Percentiles rank a stretch among this genome's conserved stretches.
These are phyloP conservation scores for Cladophialophora exuberans DNA, from an alignment of 2,329 filamentous ascomycete genomes.

Conservation along the genomic window DNA sequence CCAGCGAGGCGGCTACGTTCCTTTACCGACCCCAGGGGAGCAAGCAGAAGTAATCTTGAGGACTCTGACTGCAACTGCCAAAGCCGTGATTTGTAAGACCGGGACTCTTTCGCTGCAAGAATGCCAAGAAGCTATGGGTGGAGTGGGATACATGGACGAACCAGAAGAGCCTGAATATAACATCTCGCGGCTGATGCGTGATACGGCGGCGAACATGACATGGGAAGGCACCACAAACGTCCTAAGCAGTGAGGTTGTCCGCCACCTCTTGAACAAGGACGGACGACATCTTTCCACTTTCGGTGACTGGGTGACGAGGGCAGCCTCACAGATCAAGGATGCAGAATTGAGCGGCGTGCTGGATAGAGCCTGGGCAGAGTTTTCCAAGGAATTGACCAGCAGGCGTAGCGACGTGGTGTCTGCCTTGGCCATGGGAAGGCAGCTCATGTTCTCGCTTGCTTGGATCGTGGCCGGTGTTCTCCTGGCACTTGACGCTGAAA, in stretches of 20 bases:
- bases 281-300: conserved; percentile 35
- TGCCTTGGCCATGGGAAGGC: conserved; percentile 36
- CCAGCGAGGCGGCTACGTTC: conserved; percentile 14
- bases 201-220: conserved; percentile 56
- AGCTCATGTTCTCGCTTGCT: conserved; percentile 41
- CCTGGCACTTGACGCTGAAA: conserved; percentile 43
- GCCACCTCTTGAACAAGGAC: conserved; percentile 35
- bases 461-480: conserved; percentile 42
- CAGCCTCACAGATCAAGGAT: conserved; percentile 37
- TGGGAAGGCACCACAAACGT: conserved; percentile 77
- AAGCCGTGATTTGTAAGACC: conserved; percentile 43
- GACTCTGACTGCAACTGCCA: conserved; percentile 35
- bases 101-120: conserved; percentile 39
- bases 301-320: conserved; percentile 50
- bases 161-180: conserved; percentile 64
- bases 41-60: conserved; percentile 20
- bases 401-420: conserved; percentile 22
- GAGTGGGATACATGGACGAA: conserved; percentile 46
- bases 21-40: conserved; percentile 18
- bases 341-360: conserved; percentile 18
- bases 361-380: conserved; percentile 6
- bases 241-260: conserved; percentile 58
- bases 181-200: conserved; percentile 66
- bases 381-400: conserved; percentile 2
- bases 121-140: conserved; percentile 44